Conservation (phyloP, 2,329 filamentous ascomycete genomes). For the Fusarium papillatum region DNA sequence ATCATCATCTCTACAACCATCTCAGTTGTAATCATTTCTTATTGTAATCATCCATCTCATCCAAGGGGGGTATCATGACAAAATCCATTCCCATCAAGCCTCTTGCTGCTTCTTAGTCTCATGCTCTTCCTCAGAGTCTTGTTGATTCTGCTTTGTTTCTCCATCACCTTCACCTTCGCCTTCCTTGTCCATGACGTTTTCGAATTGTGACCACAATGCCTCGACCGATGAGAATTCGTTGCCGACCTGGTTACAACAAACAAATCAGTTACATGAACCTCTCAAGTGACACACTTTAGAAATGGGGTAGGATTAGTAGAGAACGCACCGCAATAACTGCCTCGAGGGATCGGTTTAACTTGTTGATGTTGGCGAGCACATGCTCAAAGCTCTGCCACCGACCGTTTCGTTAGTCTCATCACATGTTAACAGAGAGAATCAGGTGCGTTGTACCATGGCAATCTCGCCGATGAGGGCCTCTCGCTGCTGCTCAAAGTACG, state of each 20-base stretch:
- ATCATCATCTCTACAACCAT: not conserved
- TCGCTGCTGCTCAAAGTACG: constrained; percentile 84
- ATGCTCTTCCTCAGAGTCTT: constrained; percentile 9
- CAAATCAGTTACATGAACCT: not conserved
- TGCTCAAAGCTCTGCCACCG: constrained; percentile 79
- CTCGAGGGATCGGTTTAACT: constrained; percentile 91
- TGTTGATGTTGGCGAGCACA: constrained; percentile 96
- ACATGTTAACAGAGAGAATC: too few relatives aligned
- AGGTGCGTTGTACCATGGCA: constrained; percentile 67
- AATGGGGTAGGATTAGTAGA: too few relatives aligned
- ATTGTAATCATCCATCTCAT: constrained; percentile 7
- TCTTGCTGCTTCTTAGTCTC: constrained; percentile 30
- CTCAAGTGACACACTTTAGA: not conserved
- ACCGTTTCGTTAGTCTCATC: not conserved
- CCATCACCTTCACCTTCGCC: constrained; percentile 56
- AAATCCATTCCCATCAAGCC: constrained; percentile 12
- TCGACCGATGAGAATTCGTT: constrained; percentile 99
- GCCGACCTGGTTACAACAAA: constrained; percentile 72
- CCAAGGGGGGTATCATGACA: constrained; percentile 39
- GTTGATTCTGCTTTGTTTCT: constrained; percentile 34
- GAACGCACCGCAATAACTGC: constrained; percentile 86
- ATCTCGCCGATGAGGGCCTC: constrained; percentile 80
- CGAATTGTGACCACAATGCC: constrained; percentile 96
- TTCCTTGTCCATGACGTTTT: constrained; percentile 91
- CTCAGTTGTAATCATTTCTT: not conserved